Conservation (phyloP, 192 early-diverging fungal species). For the Coemansia sp. region DNA sequence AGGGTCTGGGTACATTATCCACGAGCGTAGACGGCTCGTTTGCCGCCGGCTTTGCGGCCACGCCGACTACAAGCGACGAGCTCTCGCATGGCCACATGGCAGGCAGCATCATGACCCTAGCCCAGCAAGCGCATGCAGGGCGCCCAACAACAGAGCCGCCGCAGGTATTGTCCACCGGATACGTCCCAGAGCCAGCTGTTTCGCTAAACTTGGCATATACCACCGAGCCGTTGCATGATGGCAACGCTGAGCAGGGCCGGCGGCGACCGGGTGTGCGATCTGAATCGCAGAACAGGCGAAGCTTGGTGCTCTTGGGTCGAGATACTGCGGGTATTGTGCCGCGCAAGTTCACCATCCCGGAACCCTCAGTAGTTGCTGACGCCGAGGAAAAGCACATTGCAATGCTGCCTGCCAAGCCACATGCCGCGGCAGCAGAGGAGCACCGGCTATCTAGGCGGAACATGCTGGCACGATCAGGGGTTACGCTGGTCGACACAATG, state of each 20-base stretch:
- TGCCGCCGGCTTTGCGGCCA: background rate
- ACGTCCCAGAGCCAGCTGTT: background rate
- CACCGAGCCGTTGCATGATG: background rate
- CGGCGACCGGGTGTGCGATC: constrained; percentile 5
- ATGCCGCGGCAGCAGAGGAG: constrained; percentile 25
- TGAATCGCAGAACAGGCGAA: background rate
- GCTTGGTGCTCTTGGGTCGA: constrained; percentile 30
- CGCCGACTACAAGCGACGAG: background rate
- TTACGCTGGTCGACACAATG: constrained; percentile 44
- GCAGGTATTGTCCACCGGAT: background rate
- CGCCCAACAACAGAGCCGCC: background rate
- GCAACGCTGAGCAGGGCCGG: background rate
- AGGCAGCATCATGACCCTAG: constrained; percentile 9
- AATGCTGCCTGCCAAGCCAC: constrained; percentile 45
- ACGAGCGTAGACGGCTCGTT: background rate
- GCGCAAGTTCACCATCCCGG: constrained; percentile 53
- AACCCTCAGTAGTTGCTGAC: constrained; percentile 49
- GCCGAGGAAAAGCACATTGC: constrained; percentile 45
- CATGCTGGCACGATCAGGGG: constrained; percentile 36
- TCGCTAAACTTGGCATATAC: background rate
- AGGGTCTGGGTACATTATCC: background rate
- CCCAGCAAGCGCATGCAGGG: background rate
- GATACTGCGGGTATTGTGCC: constrained; percentile 38
- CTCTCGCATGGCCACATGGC: background rate
- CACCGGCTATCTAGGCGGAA: constrained; percentile 37